phyloP scores from a whole-genome alignment of 768 basidiomycete species.

The Collybiopsis luxurians region DNA sequence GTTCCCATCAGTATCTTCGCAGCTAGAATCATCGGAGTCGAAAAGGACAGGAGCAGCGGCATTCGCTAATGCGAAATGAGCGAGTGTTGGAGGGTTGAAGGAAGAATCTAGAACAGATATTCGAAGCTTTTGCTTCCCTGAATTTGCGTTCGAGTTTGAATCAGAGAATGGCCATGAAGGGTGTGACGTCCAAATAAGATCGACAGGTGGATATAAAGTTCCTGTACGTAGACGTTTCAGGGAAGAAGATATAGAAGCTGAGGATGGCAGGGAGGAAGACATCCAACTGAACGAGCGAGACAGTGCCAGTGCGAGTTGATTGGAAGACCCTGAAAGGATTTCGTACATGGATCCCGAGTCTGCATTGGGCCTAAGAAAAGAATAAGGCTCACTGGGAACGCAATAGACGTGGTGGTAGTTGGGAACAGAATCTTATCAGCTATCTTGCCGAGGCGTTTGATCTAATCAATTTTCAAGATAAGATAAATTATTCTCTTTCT shows the following conservation, averaged over 20 bases:
- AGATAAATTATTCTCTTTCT: too few species aligned
- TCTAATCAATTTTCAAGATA: too few species aligned
- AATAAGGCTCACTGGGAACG: too few species aligned
- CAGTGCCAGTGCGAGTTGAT: too few species aligned
- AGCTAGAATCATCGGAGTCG: not conserved
- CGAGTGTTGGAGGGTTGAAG: constrained; percentile 88
- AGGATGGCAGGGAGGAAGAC: too few species aligned
- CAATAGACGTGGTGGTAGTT: too few species aligned
- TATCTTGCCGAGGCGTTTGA: too few species aligned
- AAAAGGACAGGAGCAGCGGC: constrained; percentile 25
- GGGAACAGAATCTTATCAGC: too few species aligned
- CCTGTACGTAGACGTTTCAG: constrained; percentile 44
- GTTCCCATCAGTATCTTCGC: constrained; percentile 2
- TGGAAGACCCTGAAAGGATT: too few species aligned
- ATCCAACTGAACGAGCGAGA: too few species aligned
- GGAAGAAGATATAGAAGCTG: not conserved
- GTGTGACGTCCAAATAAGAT: constrained; percentile 63
- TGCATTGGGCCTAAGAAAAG: too few species aligned
- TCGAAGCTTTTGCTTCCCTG: constrained; percentile 31
- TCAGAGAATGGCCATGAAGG: constrained; percentile 60
- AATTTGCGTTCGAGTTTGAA: not conserved
- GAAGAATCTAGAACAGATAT: constrained; percentile 87
- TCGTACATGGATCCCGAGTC: too few species aligned
- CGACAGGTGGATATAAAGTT: constrained; percentile 40
- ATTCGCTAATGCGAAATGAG: constrained; percentile 77